Percentiles rank a stretch among this genome's conserved stretches.
Conservation (phyloP, 805 yeast species). For the Jamesozyma hellenica region DNA sequence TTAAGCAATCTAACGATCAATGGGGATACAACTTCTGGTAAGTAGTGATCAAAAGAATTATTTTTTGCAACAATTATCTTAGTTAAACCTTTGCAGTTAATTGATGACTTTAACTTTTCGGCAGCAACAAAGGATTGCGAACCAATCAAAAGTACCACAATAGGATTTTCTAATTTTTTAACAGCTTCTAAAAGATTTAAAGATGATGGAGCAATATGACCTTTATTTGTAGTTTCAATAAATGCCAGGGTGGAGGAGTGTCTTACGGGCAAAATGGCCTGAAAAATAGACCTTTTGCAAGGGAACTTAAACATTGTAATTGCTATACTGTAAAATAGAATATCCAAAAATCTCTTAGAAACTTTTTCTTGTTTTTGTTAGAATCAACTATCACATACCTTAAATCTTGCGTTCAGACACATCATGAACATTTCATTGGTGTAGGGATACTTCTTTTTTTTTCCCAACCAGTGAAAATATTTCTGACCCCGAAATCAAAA, state of each 20-base stretch:
- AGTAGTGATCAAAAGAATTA: slow-evolving; percentile 48
- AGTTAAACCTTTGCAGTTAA: slow-evolving; percentile 29
- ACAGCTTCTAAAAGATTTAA: slow-evolving; percentile 75
- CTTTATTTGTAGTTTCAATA: slow-evolving; percentile 49
- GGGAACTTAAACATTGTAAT: slow-evolving; percentile 3
- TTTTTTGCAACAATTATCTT: slow-evolving; percentile 49
- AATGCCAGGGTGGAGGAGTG: slow-evolving; percentile 61
- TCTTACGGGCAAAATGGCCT: background rate
- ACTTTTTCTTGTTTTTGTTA: no score
- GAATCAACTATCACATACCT: no score
- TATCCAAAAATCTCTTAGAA: no score
- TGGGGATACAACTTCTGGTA: slow-evolving; percentile 80
- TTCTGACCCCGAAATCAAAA: no score
- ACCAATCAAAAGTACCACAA: slow-evolving; percentile 73
- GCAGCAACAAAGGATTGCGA: slow-evolving; percentile 44
- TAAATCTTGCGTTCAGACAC: no score
- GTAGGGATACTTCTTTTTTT: no score
- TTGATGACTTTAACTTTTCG: slow-evolving; percentile 19
- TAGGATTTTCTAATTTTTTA: slow-evolving; percentile 57
- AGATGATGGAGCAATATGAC: slow-evolving; percentile 53
- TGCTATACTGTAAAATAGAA: no score
- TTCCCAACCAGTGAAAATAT: no score
- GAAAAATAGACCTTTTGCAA: background rate
- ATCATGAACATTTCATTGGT: no score
- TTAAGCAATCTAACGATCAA: slow-evolving; percentile 37